These are phyloP conservation scores for Cystobasidium ongulense DNA, from an alignment of 768 basidiomycete species.

Conservation along the genomic window DNA sequence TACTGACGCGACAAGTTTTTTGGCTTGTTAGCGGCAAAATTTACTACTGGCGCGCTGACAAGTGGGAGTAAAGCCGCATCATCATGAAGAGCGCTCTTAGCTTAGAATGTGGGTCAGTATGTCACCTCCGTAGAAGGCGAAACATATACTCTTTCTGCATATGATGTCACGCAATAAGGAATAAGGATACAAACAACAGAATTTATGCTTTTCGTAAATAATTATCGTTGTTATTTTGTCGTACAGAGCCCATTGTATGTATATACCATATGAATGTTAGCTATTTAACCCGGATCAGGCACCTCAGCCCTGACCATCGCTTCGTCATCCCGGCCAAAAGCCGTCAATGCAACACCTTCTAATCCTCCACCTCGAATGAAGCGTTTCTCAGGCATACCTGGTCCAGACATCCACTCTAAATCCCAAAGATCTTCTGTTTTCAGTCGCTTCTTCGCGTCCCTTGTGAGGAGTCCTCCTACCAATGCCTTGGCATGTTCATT, in stretches of 20 bases:
- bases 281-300: conserved; percentile 1
- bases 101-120: neutral
- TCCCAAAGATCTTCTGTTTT: conserved; percentile 60
- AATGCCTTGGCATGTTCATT: conserved; percentile 52
- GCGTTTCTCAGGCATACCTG: conserved; percentile 44
- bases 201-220: neutral
- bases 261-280: neutral
- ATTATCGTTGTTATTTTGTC: neutral
- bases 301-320: conserved; percentile 25
- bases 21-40: conserved; percentile 7
- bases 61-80: conserved; percentile 3
- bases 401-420: conserved; percentile 50
- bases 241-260: neutral
- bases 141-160: neutral
- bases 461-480: conserved; percentile 58
- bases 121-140: neutral
- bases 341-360: conserved; percentile 23
- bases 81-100: neutral
- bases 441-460: conserved; percentile 62
- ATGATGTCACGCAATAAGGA: neutral
- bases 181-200: neutral
- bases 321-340: conserved; percentile 25
- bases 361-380: conserved; percentile 1
- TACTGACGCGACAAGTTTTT: neutral
- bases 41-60: conserved; percentile 20